Conservation (phyloP, 176 grass and related monocot genomes). For the Carex myosuroides region DNA sequence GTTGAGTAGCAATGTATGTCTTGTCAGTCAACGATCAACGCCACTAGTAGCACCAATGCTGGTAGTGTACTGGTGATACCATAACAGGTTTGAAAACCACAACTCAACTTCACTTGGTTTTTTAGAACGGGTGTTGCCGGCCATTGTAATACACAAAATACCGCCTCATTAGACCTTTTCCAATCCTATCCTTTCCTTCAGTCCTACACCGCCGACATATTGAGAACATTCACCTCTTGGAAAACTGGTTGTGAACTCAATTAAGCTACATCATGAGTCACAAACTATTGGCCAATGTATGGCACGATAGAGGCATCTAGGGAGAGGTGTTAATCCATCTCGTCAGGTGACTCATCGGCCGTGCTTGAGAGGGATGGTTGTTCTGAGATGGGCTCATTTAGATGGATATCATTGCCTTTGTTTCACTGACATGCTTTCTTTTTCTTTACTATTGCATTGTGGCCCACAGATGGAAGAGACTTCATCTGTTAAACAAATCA, state of each 20-base stretch:
- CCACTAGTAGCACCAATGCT: background rate
- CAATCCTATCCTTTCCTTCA: conserved; percentile 61
- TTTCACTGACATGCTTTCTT: conserved; percentile 31
- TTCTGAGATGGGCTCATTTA: conserved; percentile 39
- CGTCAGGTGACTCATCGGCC: conserved; percentile 20
- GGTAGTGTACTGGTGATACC: background rate
- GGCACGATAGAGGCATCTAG: conserved; percentile 27
- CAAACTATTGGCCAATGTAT: conserved; percentile 56
- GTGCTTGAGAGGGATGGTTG: conserved; percentile 35
- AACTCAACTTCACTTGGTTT: conserved; percentile 22
- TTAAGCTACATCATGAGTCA: conserved; percentile 56
- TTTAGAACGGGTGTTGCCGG: conserved; percentile 49
- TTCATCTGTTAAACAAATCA: background rate
- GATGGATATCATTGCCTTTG: conserved; percentile 30
- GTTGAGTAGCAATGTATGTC: no score
- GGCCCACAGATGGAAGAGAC: background rate
- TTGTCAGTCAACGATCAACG: background rate
- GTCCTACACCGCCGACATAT: conserved; percentile 68
- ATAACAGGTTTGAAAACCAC: background rate
- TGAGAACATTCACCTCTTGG: conserved; percentile 60
- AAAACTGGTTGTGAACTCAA: conserved; percentile 50
- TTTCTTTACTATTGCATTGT: background rate
- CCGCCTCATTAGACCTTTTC: conserved; percentile 53
- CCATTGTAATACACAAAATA: conserved; percentile 80
- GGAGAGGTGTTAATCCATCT: conserved; percentile 22